Evolutionary conservation across 2,329 filamentous ascomycete species (phyloP), one percentile per base, ranked within the genome.

Genomic region (Aureobasidium uvarum): DNA sequence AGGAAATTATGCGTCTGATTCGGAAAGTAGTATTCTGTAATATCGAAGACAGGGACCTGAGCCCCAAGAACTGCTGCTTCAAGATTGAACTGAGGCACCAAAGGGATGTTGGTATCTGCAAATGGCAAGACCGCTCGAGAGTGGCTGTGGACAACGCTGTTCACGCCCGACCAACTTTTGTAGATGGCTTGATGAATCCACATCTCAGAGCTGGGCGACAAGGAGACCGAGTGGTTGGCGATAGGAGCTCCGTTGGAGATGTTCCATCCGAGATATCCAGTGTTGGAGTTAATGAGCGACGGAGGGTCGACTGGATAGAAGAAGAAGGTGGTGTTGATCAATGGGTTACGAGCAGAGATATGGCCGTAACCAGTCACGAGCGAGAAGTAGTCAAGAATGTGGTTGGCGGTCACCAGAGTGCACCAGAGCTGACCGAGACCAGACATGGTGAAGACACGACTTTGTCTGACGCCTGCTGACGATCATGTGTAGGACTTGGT

Each of bases 141-240:
- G 20, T 41, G 52, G 20, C 36, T 56, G 52, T 56, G 52, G 20
- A 56, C 36, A 8, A 41, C 52, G 23, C 33, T 41, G 10, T 56
- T 41, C 8, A 56, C 13, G 36, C 28, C 18, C 8, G 52, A 36
- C 10, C 41, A 56, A 41, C 52, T 56, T 3, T 56, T 41, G 36
- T 56, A 56, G n/a, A 56, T 56, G n/a, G 52, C 52, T 41, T 56
- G 52, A 23, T 56, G 52, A 5, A 56, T 56, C 52, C 52, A 56
- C 14, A 56, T 56, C 20, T 56, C 52, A 3, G 52, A 56, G 23
- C 5, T 25, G 20, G 36, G n/a, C 14, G 36, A 56, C n/a, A 41
- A 8, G 2, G 52, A 25, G 10, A 28, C 16, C 6, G 52, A 56
- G 5, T 6, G 25, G 20, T 41, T 56, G 5, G 7, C 52, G 20